These are phyloP conservation scores for Monilinia laxa DNA, from an alignment of 2,329 filamentous ascomycete species.

Conservation along the genomic window DNA sequence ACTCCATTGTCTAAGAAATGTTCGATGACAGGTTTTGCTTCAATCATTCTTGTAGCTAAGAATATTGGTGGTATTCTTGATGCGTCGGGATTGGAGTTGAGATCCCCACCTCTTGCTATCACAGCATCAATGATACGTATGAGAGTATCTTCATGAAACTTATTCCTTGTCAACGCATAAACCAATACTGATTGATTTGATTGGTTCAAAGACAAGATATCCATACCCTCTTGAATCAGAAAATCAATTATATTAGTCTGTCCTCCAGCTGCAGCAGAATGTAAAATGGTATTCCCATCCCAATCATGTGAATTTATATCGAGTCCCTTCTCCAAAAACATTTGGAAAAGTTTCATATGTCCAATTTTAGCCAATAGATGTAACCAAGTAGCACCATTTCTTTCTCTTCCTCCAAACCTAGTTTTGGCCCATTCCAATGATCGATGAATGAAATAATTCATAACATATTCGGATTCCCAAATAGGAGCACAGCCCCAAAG, in stretches of 20 bases:
- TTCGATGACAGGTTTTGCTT: conserved; percentile 3
- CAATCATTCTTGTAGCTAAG: not conserved
- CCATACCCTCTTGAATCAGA: conserved; percentile 5
- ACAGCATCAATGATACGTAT: conserved; percentile 11
- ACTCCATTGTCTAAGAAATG: conserved; percentile 9
- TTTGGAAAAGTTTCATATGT: conserved; percentile 12
- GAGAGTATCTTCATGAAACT: not conserved
- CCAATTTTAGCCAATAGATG: conserved; percentile 15
- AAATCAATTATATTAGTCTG: not conserved
- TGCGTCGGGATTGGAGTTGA: conserved; percentile 1
- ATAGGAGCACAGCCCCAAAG: conserved; percentile 10
- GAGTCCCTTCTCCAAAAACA: conserved; percentile 18
- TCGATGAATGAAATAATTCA: conserved; percentile 11
- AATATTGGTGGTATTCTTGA: conserved; percentile 13
- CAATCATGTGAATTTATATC: conserved; percentile 21
- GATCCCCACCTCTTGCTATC: conserved; percentile 14
- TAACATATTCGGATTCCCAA: conserved; percentile 20
- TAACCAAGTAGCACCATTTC: conserved; percentile 23
- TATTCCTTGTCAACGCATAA: not conserved
- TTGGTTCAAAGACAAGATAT: not conserved
- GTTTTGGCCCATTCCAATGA: conserved; percentile 20
- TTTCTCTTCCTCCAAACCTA: conserved; percentile 20
- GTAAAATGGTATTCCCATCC: conserved; percentile 14
- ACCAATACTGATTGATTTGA: conserved; percentile 15
- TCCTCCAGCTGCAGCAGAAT: conserved; percentile 12